A percentile compares a stretch with the other conserved stretches of the same genome.
Evolutionary conservation across 1,139 yeast species (phyloP).

Genomic region (Yamadazyma trypodendri): DNA sequence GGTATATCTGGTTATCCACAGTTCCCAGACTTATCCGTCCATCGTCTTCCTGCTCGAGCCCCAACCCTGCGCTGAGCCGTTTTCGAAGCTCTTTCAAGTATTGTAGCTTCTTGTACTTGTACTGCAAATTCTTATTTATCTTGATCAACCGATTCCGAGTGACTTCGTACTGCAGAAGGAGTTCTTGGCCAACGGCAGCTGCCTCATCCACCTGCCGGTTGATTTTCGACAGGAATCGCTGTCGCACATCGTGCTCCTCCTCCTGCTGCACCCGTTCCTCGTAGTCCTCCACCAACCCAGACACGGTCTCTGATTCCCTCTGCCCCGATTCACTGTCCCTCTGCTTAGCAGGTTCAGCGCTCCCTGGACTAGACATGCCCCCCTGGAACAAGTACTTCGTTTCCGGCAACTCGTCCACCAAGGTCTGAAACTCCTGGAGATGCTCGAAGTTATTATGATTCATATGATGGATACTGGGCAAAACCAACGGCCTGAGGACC

Average conservation of each 20-base stretch:
- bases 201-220: constrained; percentile 12
- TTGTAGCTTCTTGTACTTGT: constrained; percentile 27
- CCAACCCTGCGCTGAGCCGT: constrained; percentile 8
- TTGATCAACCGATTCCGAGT: constrained; percentile 21
- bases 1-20: constrained; percentile 8
- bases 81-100: constrained; percentile 23
- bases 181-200: constrained; percentile 7
- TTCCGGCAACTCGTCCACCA: constrained; percentile 36
- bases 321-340: too few species aligned
- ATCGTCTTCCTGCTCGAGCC: constrained; percentile 6
- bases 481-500: constrained; percentile 28
- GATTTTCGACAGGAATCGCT: constrained; percentile 8
- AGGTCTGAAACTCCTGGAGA: constrained; percentile 21
- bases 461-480: constrained; percentile 22
- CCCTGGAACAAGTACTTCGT: constrained; percentile 31
- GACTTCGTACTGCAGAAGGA: constrained; percentile 25
- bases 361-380: too few species aligned
- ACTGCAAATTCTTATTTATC: constrained; percentile 20
- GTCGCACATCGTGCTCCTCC: constrained; percentile 9
- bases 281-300: constrained; percentile 1
- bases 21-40: constrained; percentile 20
- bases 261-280: constrained; percentile 17
- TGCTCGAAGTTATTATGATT: constrained; percentile 11
- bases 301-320: too few species aligned
- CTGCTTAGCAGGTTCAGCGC: too few species aligned